Conservation (phyloP, 495 filamentous ascomycete species). For the Aspergillus olivimuriae region DNA sequence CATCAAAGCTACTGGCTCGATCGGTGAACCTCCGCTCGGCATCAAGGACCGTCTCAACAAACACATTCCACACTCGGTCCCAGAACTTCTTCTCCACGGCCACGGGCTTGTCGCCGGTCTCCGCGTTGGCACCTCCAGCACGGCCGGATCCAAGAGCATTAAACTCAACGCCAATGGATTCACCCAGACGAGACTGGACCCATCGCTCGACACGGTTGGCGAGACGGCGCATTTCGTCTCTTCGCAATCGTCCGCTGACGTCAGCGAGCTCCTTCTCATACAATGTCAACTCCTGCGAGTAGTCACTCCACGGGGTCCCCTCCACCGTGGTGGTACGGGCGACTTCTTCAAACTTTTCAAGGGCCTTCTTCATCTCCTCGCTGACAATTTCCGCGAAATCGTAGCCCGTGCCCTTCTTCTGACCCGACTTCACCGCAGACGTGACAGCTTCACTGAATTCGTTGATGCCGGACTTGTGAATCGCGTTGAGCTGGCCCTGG, state of each 20-base stretch:
- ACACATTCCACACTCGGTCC: constrained; percentile 92
- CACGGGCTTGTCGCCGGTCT: constrained; percentile 61
- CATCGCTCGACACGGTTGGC: constrained; percentile 86
- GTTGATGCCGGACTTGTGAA: constrained; percentile 83
- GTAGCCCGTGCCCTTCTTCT: constrained; percentile 82
- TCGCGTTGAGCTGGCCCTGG: constrained; percentile 74
- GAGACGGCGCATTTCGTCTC: constrained; percentile 92
- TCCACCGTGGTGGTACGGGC: constrained; percentile 67
- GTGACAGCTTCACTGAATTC: constrained; percentile 83
- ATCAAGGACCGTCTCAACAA: constrained; percentile 75
- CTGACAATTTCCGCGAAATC: constrained; percentile 95
- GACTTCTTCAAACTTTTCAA: constrained; percentile 71
- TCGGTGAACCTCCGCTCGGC: constrained; percentile 81
- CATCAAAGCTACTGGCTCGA: constrained; percentile 86
- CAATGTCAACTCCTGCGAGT: constrained; percentile 53
- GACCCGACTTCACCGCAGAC: constrained; percentile 75
- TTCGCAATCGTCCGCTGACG: constrained; percentile 71
- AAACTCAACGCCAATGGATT: constrained; percentile 88
- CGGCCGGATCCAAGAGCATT: constrained; percentile 86
- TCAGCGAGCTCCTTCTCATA: constrained; percentile 80
- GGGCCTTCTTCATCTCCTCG: constrained; percentile 65
- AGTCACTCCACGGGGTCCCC: constrained; percentile 76
- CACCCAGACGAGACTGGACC: constrained; percentile 79
- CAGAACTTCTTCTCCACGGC: constrained; percentile 81
- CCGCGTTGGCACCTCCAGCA: constrained; percentile 72